These are phyloP conservation scores for Gracilaria vermiculophylla DNA, from an alignment of 23 red algal species.

Conservation along the genomic window DNA sequence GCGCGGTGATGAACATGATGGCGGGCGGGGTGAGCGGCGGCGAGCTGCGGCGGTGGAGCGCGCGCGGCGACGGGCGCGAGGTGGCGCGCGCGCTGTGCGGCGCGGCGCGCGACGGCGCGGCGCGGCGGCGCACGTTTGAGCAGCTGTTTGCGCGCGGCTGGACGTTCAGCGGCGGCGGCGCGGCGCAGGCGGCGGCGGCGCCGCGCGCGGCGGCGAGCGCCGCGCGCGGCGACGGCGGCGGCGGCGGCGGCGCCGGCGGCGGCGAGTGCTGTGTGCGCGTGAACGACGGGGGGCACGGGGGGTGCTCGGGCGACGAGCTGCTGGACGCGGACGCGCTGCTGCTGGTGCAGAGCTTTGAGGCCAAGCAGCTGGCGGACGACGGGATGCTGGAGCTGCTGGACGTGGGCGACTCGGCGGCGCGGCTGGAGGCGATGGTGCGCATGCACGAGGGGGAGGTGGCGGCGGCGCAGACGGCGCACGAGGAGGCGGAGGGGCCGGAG, in stretches of 20 bases:
- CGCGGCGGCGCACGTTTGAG: no score
- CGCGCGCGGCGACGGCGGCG: neutral
- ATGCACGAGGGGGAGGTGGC: neutral
- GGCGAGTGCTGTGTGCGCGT: no score
- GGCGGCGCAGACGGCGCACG: neutral
- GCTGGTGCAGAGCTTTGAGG: neutral
- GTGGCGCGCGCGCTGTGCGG: neutral
- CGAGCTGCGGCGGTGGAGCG: neutral
- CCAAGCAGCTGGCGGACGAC: neutral
- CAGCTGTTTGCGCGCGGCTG: neutral
- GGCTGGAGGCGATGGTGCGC: neutral
- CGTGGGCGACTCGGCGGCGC: neutral
- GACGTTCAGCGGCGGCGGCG: neutral
- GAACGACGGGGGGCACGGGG: neutral
- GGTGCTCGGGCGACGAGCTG: neutral
- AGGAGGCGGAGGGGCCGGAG: neutral
- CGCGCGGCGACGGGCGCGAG: neutral
- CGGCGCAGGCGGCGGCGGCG: neutral
- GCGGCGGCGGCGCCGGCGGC: neutral
- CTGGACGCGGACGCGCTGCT: neutral
- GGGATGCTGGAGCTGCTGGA: neutral
- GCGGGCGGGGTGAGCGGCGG: neutral
- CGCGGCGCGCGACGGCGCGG: neutral
- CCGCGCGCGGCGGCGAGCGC: neutral
- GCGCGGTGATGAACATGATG: neutral